Percentiles rank a stretch among this genome's conserved stretches.
These are phyloP conservation scores for Aegilops longissima DNA, from an alignment of 176 grass and related monocot species.

Conservation along the genomic window DNA sequence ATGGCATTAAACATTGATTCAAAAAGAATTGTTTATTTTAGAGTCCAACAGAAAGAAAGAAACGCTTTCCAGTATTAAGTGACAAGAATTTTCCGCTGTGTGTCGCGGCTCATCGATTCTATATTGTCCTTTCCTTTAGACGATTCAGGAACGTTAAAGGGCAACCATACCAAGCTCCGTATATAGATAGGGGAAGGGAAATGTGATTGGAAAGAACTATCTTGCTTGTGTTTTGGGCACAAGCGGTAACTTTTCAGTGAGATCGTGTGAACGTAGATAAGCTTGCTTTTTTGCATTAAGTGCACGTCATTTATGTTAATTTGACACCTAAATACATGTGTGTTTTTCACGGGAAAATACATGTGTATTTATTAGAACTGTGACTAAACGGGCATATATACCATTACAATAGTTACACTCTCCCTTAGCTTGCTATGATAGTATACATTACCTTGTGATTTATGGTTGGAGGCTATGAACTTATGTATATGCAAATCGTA, in stretches of 20 bases:
- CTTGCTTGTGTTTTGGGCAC: background rate
- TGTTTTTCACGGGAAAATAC: too few species aligned
- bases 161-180: background rate
- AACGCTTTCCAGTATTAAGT: background rate
- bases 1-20: background rate
- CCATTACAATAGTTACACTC: too few species aligned
- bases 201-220: background rate
- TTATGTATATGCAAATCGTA: too few species aligned
- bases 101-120: background rate
- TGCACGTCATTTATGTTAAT: background rate
- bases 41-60: background rate
- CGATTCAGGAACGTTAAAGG: slow-evolving; percentile 6
- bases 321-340: too few species aligned
- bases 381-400: too few species aligned
- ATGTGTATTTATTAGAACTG: too few species aligned
- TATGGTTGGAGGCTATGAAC: too few species aligned
- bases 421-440: too few species aligned
- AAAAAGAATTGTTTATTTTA: background rate
- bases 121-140: background rate
- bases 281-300: too few species aligned
- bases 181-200: background rate
- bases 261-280: background rate
- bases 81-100: background rate
- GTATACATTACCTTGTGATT: too few species aligned
- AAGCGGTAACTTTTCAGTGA: background rate